Evolutionary conservation across 768 basidiomycete genomes (phyloP), one percentile per base, ranked within the genome.

Genomic region (Amanita inopinata): DNA sequence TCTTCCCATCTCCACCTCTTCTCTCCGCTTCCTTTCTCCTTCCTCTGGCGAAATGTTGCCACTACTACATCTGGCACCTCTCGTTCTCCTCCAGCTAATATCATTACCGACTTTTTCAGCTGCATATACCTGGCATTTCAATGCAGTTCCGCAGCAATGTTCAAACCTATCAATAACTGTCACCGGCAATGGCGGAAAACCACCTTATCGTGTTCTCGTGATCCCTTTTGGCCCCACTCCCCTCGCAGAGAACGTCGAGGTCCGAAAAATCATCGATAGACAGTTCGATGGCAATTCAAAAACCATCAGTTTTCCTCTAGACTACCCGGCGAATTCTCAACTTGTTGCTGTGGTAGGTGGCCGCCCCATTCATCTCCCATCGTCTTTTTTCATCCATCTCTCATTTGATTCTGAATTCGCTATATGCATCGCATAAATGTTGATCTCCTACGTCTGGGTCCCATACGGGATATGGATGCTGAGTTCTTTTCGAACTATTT

Each of bases 291-390:
- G 59, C 19, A 52, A 58, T 18, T 55, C 59, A 4, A 63, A 56
- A 2, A 61, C 65, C 17, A 51, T 74, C 20, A 65, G 57, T 27
- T 80, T 87, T 56, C 59, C 71, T 53, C 67, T 86, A 40, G 70
- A 67, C 20, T 88, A 71, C 54, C 85, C 85, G 0, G 66, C 60
- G 36, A 68, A 75, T 53, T 82, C 83, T 2, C 78, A 83, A 52
- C 79, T 89, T 41, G 82, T 88, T 18, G 77, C 80, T 3, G 79
- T 86, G 53, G 84, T 85, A 52, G 62, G 81, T 76, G 4, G n/a
- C n/a, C n/a, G n/a, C n/a, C n/a, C n/a, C 28, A 37, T 23, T 43
- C 23, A 14, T 44, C 35, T 53, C 32, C 38, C 25, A 42, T 38
- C 22, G 19, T 7, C 36, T 44, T 24, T 14, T 22, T 20, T 43